phyloP scores from a whole-genome alignment of 1,284 basidiomycete species.

The Volvariella surrecta region DNA sequence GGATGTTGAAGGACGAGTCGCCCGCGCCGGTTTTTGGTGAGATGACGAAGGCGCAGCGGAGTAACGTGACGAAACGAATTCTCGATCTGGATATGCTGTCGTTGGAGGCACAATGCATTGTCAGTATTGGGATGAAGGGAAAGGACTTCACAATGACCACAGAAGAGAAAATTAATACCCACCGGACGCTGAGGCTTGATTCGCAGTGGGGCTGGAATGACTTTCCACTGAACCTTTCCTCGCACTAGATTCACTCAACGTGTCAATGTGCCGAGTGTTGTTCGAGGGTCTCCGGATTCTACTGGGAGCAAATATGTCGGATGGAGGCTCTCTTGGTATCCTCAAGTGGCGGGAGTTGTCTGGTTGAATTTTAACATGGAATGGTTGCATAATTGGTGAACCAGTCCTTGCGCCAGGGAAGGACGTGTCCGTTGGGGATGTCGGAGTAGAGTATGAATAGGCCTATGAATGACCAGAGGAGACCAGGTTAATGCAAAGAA shows the following conservation, averaged over 20 bases:
- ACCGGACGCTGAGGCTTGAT: too few relatives aligned
- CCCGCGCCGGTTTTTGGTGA: constrained; percentile 10
- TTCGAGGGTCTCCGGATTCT: background rate
- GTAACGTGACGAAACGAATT: constrained; percentile 17
- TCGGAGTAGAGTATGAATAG: too few relatives aligned
- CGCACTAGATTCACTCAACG: constrained; percentile 15
- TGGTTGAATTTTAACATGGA: background rate
- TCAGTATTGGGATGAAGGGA: background rate
- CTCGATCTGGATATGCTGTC: constrained; percentile 10
- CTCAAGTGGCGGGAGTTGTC: background rate
- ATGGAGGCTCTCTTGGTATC: background rate
- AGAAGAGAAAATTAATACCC: background rate
- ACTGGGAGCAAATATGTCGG: background rate
- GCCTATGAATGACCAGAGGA: background rate
- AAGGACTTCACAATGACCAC: background rate
- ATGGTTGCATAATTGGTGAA: background rate
- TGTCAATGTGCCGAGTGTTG: background rate
- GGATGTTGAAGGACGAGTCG: constrained; percentile 17
- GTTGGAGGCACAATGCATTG: constrained; percentile 4
- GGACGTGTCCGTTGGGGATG: background rate
- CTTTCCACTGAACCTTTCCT: constrained; percentile 10
- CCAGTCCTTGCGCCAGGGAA: background rate
- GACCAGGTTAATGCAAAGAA: background rate
- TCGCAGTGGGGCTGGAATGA: background rate
- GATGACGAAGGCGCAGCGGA: constrained; percentile 15